Conservation (phyloP, 2,329 filamentous ascomycete genomes). For the Venturia aucupariae region DNA sequence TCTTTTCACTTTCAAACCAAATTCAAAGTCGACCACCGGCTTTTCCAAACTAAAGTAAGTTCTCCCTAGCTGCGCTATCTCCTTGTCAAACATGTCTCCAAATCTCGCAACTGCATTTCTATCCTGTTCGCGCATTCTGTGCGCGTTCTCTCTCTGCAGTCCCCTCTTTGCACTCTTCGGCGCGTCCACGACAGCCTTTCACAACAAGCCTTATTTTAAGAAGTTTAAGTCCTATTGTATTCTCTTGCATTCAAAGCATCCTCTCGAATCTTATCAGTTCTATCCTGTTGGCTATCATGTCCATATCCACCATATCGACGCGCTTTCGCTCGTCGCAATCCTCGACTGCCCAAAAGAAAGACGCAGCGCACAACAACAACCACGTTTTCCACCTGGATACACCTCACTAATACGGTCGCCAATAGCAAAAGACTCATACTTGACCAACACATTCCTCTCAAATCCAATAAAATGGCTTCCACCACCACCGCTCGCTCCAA, state of each 20-base stretch:
- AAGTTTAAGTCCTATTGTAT: background rate
- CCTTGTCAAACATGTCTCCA: background rate
- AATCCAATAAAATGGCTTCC: background rate
- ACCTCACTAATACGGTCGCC: conserved; percentile 1
- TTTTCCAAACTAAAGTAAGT: background rate
- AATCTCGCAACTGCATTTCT: background rate
- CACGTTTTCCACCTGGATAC: background rate
- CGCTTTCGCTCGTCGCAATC: conserved; percentile 2
- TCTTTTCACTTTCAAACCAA: background rate
- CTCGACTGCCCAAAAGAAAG: background rate
- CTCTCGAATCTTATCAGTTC: background rate
- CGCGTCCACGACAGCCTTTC: background rate
- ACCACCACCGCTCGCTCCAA: conserved; percentile 9
- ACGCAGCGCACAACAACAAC: background rate
- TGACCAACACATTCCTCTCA: background rate
- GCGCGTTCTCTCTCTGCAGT: background rate
- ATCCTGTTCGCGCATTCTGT: background rate
- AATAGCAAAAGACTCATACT: background rate
- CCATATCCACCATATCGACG: background rate
- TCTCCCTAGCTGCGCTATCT: background rate
- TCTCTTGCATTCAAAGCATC: background rate
- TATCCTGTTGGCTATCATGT: background rate
- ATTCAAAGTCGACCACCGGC: background rate
- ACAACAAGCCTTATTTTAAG: background rate
- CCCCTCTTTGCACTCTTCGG: background rate